These are phyloP conservation scores for Auricularia sp. DNA, from an alignment of 768 basidiomycete species.

Conservation along the genomic window DNA sequence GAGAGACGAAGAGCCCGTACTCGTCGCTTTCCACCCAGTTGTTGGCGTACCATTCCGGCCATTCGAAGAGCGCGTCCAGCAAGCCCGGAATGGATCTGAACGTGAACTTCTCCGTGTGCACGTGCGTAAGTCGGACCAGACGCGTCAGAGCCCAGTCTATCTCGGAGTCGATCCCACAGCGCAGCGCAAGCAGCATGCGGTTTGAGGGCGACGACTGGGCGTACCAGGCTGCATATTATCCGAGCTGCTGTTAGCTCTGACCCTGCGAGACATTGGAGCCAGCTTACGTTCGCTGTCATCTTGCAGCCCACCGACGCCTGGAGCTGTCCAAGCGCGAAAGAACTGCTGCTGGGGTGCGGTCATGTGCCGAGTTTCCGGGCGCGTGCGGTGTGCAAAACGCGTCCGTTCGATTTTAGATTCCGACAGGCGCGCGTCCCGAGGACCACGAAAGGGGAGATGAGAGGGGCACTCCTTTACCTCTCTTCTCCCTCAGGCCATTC, in stretches of 20 bases:
- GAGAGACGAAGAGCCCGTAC: constrained; percentile 42
- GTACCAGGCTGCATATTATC: constrained; percentile 27
- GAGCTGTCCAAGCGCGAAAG: background rate
- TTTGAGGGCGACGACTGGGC: constrained; percentile 73
- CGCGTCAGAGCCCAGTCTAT: constrained; percentile 85
- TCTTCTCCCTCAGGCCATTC: background rate
- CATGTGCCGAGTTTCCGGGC: background rate
- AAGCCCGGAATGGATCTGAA: constrained; percentile 67
- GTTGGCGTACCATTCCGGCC: constrained; percentile 75
- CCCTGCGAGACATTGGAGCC: background rate
- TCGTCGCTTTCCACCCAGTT: constrained; percentile 6
- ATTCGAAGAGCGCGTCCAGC: constrained; percentile 75
- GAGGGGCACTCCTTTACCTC: background rate
- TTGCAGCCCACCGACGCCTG: background rate
- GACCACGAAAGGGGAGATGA: background rate
- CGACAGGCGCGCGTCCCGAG: background rate
- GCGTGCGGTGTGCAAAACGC: background rate
- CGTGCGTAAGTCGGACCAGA: constrained; percentile 42
- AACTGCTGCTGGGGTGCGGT: background rate
- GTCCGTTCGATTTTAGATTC: background rate
- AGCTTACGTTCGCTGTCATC: background rate
- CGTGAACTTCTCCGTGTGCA: constrained; percentile 68
- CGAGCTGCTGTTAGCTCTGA: constrained; percentile 15
- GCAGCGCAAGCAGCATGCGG: constrained; percentile 82
- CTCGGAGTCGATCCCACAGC: constrained; percentile 74